Evolutionary conservation across 2,329 filamentous ascomycete species (phyloP).

Genomic region (Mycosphaerelloides madeirae): DNA sequence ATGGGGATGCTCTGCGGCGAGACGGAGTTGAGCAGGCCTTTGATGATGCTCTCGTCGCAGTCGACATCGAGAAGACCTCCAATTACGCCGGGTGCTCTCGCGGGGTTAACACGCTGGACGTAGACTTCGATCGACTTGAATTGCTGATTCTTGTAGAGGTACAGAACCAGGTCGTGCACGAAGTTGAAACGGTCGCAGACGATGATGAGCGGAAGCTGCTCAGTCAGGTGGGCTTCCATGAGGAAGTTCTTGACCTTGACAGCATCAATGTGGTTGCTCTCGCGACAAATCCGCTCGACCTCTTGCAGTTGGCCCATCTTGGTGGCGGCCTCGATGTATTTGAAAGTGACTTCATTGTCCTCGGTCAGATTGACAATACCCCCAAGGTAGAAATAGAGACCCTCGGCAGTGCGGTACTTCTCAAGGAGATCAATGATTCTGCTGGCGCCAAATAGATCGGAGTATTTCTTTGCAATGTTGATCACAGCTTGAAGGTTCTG

Average conservation of each 20-base stretch:
- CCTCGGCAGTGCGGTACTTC: constrained; percentile 95
- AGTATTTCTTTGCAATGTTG: constrained; percentile 95
- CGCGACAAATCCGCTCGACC: constrained; percentile 93
- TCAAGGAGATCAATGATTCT: constrained; percentile 90
- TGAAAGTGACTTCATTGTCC: constrained; percentile 94
- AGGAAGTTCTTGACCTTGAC: constrained; percentile 99
- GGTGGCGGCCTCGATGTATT: constrained; percentile 97
- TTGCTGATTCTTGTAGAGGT: constrained; percentile 97
- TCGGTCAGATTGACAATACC: constrained; percentile 97
- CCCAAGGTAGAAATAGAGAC: constrained; percentile 95
- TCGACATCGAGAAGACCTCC: constrained; percentile 93
- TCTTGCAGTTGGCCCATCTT: constrained; percentile 91
- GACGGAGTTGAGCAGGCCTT: constrained; percentile 79
- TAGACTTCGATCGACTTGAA: constrained; percentile 99
- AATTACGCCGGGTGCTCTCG: constrained; percentile 84
- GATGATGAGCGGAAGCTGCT: constrained; percentile 94
- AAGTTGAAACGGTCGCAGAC: constrained; percentile 99
- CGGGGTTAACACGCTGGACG: constrained; percentile 92
- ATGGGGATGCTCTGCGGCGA: constrained; percentile 83
- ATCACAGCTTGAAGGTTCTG: constrained; percentile 94
- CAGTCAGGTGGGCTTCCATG: constrained; percentile 86
- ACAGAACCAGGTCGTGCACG: constrained; percentile 91
- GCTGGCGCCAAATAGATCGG: constrained; percentile 83
- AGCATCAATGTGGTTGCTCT: constrained; percentile 82
- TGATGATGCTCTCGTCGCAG: constrained; percentile 95